Conservation (phyloP, 495 filamentous ascomycete genomes). For the Aspergillus cavernicola region DNA sequence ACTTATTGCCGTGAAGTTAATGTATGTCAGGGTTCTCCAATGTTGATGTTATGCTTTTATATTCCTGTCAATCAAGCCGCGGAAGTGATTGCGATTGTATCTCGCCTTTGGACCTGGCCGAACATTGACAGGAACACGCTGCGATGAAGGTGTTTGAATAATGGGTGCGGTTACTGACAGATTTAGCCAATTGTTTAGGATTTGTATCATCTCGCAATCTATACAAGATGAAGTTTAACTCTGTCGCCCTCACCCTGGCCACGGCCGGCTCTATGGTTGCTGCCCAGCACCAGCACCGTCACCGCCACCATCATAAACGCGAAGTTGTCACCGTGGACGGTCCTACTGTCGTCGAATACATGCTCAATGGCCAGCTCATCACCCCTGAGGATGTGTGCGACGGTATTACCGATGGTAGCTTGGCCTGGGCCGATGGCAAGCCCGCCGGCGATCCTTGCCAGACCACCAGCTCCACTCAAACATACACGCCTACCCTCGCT, state of each 20-base stretch:
- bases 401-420: constrained; percentile 54
- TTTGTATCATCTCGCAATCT: not conserved
- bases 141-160: too few relatives aligned
- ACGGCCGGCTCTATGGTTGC: constrained; percentile 44
- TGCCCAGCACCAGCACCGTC: constrained; percentile 44
- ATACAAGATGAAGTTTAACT: constrained; percentile 45
- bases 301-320: constrained; percentile 40
- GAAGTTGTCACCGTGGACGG: constrained; percentile 42
- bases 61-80: not conserved
- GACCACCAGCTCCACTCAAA: constrained; percentile 15
- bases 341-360: constrained; percentile 57
- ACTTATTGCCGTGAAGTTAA: constrained; percentile 32
- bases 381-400: constrained; percentile 53
- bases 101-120: not conserved
- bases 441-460: constrained; percentile 33
- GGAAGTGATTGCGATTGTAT: not conserved
- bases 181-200: not conserved
- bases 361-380: constrained; percentile 55
- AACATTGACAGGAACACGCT: not conserved
- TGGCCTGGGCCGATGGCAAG: constrained; percentile 36
- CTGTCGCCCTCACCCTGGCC: constrained; percentile 40
- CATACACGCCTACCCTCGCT: constrained; percentile 18
- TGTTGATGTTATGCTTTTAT: not conserved
- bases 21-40: constrained; percentile 25
- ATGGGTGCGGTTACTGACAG: not conserved